Evolutionary conservation across 2,329 filamentous ascomycete genomes (phyloP).

Genomic region (Blastomyces percursus): DNA sequence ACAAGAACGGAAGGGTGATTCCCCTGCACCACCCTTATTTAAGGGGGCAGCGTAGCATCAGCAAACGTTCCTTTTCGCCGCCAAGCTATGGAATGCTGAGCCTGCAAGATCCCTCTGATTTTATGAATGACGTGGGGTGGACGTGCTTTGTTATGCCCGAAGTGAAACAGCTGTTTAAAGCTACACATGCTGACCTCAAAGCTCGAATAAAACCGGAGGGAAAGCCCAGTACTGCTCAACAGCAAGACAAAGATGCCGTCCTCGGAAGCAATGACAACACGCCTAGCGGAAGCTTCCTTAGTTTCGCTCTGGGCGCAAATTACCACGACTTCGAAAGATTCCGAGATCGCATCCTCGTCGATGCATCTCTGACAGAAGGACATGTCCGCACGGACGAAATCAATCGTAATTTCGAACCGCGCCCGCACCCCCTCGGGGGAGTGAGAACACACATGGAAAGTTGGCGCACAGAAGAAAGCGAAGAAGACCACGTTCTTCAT

Average conservation of each 20-base stretch:
- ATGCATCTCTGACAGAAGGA: not conserved
- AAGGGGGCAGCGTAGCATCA: constrained; percentile 32
- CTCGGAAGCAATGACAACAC: not conserved
- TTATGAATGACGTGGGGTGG: constrained; percentile 46
- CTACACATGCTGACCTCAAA: constrained; percentile 20
- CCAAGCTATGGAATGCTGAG: constrained; percentile 34
- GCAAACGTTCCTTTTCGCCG: constrained; percentile 26
- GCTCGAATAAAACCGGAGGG: constrained; percentile 19
- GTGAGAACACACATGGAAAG: not conserved
- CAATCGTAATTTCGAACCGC: not conserved
- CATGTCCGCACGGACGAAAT: not conserved
- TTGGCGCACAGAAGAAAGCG: not conserved
- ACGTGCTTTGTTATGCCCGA: constrained; percentile 41
- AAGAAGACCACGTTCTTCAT: not conserved
- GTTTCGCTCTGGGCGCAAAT: constrained; percentile 12
- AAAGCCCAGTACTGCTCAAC: not conserved
- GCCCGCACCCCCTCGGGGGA: not conserved
- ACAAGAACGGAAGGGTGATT: constrained; percentile 6
- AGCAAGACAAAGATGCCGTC: not conserved
- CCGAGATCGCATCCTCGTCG: constrained; percentile 12
- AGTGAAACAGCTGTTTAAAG: constrained; percentile 35
- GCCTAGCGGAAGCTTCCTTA: constrained; percentile 6
- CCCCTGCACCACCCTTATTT: constrained; percentile 15
- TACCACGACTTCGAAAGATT: constrained; percentile 13
- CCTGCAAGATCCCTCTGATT: constrained; percentile 50